Evolutionary conservation across 169 alveolate species (phyloP), one percentile per base, ranked within the genome.

Genomic region (Plasmodium inui): DNA sequence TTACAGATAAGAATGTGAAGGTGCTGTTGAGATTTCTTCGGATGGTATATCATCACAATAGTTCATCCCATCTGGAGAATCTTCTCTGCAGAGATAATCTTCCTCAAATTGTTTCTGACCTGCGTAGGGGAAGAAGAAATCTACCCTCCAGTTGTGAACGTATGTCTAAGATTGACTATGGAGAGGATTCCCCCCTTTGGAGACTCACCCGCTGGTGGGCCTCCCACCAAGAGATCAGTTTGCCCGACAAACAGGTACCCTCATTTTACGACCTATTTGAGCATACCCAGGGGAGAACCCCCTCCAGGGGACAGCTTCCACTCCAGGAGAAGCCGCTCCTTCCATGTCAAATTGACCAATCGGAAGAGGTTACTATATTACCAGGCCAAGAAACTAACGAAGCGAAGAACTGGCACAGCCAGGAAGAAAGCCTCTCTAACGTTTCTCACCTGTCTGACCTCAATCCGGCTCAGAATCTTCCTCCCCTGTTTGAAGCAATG

Each of bases 1-100:
- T 86, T 4, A 46, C 57, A 1, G 93, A 86, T 34, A 86, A 37
- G 55, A 86, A 86, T 86, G 61, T 86, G 10, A 86, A 86, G 41
- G 14, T 86, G 2, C 34, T 86, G 2, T 37, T 86, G 14, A 74
- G 26, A 3, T 86, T 86, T 86, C 9, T 86, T 37, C 78, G 67
- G n/a, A 86, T 74, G 30, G 32, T 19, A 72, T 3, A 39, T 84
- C 26, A 71, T 26, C 53, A 34, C 12, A 73, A 28, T 41, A 41
- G 8, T 67, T 22, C 76, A 67, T 67, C 76, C 5, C 30, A 26
- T 32, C 10, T 84, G 28, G 46, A 84, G 19, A 57, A 84, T 5
- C 28, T 37, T 22, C 22, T 84, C 26, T 19, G 5, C 17, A 84
- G 78, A 71, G 44, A 70, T 7, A 84, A 46, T 17, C 26, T 84